Evolutionary conservation across 2,329 filamentous ascomycete genomes (phyloP), one percentile per base, ranked within the genome.

Genomic region (Dactylellina parvicollis): DNA sequence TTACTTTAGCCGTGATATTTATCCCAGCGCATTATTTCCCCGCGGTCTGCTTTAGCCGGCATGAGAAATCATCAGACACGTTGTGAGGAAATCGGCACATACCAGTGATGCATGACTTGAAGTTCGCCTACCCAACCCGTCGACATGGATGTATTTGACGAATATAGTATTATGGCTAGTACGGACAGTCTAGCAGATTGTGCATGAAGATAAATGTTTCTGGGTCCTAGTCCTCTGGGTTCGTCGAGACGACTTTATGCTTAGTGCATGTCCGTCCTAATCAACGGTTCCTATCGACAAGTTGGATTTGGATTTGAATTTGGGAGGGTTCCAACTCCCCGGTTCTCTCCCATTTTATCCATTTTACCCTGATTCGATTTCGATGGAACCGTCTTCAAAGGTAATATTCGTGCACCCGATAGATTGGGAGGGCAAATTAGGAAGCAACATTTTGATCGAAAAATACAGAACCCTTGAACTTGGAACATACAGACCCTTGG

Each of bases 31-130:
- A 38, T 38, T 30, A 44, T 49, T 73, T 73, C 69, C 69, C 69
- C 69, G 69, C 69, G 55, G 55, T 49, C 5, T 38, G n/a, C 32
- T 73, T 73, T 73, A 73, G 54, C 69, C 69, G 67, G 67, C 59
- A 65, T 62, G 20, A 44, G n/a, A 24, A 54, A 69, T 46, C 38
- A 54, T 30, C 34, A 67, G n/a, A 24, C 30, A 32, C 64, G 16
- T n/a, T 44, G 18, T 28, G 12, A n/a, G 18, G 36, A 59, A 55
- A 61, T 38, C 54, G 47, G 46, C 64, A 61, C 42, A n/a, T n/a
- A n/a, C n/a, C n/a, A n/a, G n/a, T n/a, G n/a, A n/a, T 56, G 52
- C 50, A 40, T 28, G 50, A 34, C 55, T 60, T 47, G 55, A n/a
- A 36, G 8, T 60, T 49, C 55, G 55, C 55, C 55, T 47, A 47